phyloP scores from a whole-genome alignment of 805 yeast genomes.

The Ogataea saltuana region DNA sequence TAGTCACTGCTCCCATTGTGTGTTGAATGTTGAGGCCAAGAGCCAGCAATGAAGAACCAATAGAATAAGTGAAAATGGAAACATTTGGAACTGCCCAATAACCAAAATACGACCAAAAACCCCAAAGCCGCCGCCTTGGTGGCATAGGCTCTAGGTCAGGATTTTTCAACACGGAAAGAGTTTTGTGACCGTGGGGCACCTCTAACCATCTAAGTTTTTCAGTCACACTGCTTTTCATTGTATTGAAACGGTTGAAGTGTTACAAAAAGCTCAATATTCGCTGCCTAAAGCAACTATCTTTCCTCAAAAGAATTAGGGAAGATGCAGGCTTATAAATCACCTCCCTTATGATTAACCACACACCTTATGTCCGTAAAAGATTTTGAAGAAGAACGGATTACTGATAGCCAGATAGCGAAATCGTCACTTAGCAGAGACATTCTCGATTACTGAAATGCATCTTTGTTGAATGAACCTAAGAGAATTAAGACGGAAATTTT shows the following conservation, averaged over 20 bases:
- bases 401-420: too few species aligned
- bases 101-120: conserved; percentile 39
- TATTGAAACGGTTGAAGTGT: not conserved
- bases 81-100: conserved; percentile 40
- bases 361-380: too few species aligned
- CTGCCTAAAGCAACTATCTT: too few species aligned
- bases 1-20: conserved; percentile 26
- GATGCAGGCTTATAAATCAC: too few species aligned
- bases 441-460: too few species aligned
- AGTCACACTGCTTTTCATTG: conserved; percentile 1
- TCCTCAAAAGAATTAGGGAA: too few species aligned
- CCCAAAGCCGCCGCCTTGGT: conserved; percentile 46
- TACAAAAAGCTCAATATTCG: too few species aligned
- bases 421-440: too few species aligned
- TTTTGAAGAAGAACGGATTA: too few species aligned
- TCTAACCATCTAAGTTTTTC: conserved; percentile 8
- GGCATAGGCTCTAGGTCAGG: conserved; percentile 44
- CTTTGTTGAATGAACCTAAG: too few species aligned
- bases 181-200: conserved; percentile 5
- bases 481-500: too few species aligned
- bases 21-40: conserved; percentile 43
- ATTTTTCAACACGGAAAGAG: conserved; percentile 15
- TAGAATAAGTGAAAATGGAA: conserved; percentile 12
- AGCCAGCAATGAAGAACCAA: conserved; percentile 12
- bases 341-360: too few species aligned